These are phyloP conservation scores for Pascua guehoae DNA, from an alignment of 1,284 basidiomycete species.

Conservation along the genomic window DNA sequence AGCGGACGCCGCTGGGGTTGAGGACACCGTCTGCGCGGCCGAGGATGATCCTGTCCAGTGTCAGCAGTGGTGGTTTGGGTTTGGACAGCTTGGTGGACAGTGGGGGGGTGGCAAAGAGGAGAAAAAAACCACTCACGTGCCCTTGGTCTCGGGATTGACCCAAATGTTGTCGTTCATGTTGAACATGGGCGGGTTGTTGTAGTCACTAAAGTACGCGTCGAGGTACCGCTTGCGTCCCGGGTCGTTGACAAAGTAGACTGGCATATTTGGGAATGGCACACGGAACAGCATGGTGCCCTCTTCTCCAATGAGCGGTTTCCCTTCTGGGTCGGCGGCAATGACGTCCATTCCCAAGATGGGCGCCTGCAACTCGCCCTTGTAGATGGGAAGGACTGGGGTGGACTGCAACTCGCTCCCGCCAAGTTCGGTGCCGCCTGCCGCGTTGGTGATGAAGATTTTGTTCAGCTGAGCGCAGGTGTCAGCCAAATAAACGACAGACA, in stretches of 20 bases:
- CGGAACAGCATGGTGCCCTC: constrained; percentile 39
- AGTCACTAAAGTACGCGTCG: constrained; percentile 42
- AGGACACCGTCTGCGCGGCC: constrained; percentile 29
- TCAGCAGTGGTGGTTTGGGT: too few species aligned
- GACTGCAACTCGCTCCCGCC: constrained; percentile 34
- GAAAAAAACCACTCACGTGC: background rate
- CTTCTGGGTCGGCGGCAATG: constrained; percentile 18
- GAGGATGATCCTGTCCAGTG: constrained; percentile 11
- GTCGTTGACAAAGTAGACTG: constrained; percentile 28
- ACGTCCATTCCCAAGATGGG: constrained; percentile 39
- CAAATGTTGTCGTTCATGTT: constrained; percentile 23
- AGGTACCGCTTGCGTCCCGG: constrained; percentile 33
- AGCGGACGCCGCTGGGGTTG: constrained; percentile 29
- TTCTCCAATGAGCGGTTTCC: constrained; percentile 15
- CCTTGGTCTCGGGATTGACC: constrained; percentile 18
- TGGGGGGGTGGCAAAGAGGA: too few species aligned
- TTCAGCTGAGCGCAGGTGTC: too few species aligned
- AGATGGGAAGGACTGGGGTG: constrained; percentile 29
- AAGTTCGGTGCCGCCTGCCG: constrained; percentile 39
- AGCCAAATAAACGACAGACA: too few species aligned
- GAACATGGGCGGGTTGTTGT: constrained; percentile 20
- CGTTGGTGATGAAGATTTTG: constrained; percentile 31
- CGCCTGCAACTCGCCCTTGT: constrained; percentile 37
- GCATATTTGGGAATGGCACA: constrained; percentile 43
- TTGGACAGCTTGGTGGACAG: too few species aligned